These are phyloP conservation scores for Mortierella sp. DNA, from an alignment of 371 early-diverging fungal genomes.

Conservation along the genomic window DNA sequence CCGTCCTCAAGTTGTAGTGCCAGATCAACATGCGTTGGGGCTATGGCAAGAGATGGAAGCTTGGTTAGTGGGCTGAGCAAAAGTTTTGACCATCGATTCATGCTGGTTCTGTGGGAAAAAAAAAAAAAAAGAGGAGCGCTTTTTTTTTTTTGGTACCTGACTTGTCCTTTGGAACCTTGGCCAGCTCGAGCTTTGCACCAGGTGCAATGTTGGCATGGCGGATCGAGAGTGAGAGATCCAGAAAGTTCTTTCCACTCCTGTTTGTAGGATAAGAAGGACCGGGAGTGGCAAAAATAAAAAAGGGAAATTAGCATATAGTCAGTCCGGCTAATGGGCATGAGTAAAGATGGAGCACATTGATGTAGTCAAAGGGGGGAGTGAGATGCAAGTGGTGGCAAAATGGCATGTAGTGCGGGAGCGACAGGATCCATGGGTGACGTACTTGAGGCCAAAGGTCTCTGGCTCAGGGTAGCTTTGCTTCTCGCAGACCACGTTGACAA, in stretches of 20 bases:
- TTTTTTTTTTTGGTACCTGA: conserved; percentile 17
- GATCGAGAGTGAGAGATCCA: conserved; percentile 69
- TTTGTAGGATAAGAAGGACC: neutral
- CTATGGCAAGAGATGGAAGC: conserved; percentile 7
- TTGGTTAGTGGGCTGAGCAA: neutral
- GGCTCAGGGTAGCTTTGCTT: conserved; percentile 52
- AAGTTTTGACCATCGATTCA: neutral
- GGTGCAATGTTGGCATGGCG: conserved; percentile 73
- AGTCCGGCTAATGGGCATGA: too few species aligned
- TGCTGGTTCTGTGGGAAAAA: neutral
- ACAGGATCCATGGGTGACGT: conserved; percentile 6
- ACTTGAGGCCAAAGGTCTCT: conserved; percentile 56
- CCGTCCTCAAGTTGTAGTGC: conserved; percentile 26
- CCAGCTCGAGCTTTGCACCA: conserved; percentile 67
- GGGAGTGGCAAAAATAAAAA: neutral
- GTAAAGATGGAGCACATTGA: too few species aligned
- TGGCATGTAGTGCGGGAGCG: neutral
- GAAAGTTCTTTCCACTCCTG: conserved; percentile 52
- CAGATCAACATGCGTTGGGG: conserved; percentile 38
- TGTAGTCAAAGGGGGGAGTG: neutral
- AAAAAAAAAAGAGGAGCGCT: neutral
- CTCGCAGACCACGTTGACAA: conserved; percentile 52
- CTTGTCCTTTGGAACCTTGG: conserved; percentile 53
- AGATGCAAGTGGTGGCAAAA: neutral
- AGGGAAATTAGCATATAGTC: neutral